Evolutionary conservation across 2,329 filamentous ascomycete genomes (phyloP), one percentile per base, ranked within the genome.

Genomic region (Sporothrix pallida): DNA sequence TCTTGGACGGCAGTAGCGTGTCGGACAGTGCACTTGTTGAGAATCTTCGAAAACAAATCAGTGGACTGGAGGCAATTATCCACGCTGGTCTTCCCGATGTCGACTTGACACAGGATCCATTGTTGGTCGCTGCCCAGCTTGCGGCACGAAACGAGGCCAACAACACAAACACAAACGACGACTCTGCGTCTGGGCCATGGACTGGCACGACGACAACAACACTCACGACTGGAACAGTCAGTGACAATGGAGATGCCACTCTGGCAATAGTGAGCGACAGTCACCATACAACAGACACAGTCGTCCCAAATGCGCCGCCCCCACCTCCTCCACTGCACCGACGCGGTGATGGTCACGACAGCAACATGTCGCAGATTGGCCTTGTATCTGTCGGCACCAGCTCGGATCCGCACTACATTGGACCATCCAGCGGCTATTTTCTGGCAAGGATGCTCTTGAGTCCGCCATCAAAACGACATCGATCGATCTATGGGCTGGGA

Each of bases 341-440:
- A 13, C 62, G 62, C 9, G 62, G 62, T n/a, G 62, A 67, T 10
- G 62, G 62, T 10, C 37, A 67, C 62, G 62, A 67, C 62, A 67
- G 62, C 62, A 46, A 46, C 62, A 67, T 67, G 42, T 67, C 62
- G 2, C 62, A 67, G n/a, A 67, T 88, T 17, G 87, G 87, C 0
- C 77, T 88, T 15, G 82, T 88, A 0, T 87, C 86, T 0, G 79
- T 88, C 0, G 85, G 84, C 1, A 81, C 81, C 3, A 85, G 83
- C 31, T 81, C 82, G 60, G 85, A 86, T 23, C 84, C 84, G 2
- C 81, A 85, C 73, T 88, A 88, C 67, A 85, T 88, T 15, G 87
- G 87, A 0, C 87, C 87, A 2, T 88, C 87, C 0, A 88, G 86
- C 52, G 87, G 87, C 0, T 87, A 86, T 73, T 87, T 87, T 58